phyloP scores from a whole-genome alignment of 352 stramenopile genomes.

The Blastocystis sp. region DNA sequence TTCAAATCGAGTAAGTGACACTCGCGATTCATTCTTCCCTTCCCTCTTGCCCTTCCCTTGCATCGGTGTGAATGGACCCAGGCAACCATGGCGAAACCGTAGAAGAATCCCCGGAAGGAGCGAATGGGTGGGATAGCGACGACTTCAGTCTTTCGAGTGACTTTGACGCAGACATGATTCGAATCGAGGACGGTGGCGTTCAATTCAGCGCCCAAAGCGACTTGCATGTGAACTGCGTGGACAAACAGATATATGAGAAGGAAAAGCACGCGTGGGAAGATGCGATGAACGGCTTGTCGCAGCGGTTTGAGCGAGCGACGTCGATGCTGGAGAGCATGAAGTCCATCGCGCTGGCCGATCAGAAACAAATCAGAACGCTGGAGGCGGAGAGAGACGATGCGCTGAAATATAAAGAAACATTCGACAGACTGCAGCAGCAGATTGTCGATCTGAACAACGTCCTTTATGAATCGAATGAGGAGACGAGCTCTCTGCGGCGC shows the following conservation, averaged over 20 bases:
- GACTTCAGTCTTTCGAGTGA: slow-evolving; percentile 54
- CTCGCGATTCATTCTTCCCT: too few species aligned
- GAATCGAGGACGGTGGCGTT: slow-evolving; percentile 15
- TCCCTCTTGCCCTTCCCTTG: too few species aligned
- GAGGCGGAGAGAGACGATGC: slow-evolving; percentile 19
- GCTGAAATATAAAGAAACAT: slow-evolving; percentile 33
- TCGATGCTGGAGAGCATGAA: slow-evolving; percentile 64
- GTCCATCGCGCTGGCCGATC: neutral
- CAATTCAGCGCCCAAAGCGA: neutral
- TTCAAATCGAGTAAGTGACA: too few species aligned
- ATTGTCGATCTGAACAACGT: slow-evolving; percentile 59
- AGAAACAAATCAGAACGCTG: slow-evolving; percentile 39
- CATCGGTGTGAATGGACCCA: neutral
- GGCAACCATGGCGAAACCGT: neutral
- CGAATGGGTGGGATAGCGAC: slow-evolving; percentile 27
- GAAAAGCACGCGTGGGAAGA: slow-evolving; percentile 62
- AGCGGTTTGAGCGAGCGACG: neutral
- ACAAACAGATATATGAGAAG: slow-evolving; percentile 53
- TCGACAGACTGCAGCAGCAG: slow-evolving; percentile 17
- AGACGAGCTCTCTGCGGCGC: neutral
- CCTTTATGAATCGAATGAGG: slow-evolving; percentile 42
- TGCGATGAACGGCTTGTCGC: slow-evolving; percentile 35
- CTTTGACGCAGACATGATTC: slow-evolving; percentile 37
- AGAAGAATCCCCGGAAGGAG: neutral
- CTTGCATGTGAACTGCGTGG: slow-evolving; percentile 58